Percentiles rank a stretch among this genome's conserved stretches.
These are phyloP conservation scores for Asclepias syriaca DNA, from an alignment of 257 asterid genomes.

Conservation along the genomic window DNA sequence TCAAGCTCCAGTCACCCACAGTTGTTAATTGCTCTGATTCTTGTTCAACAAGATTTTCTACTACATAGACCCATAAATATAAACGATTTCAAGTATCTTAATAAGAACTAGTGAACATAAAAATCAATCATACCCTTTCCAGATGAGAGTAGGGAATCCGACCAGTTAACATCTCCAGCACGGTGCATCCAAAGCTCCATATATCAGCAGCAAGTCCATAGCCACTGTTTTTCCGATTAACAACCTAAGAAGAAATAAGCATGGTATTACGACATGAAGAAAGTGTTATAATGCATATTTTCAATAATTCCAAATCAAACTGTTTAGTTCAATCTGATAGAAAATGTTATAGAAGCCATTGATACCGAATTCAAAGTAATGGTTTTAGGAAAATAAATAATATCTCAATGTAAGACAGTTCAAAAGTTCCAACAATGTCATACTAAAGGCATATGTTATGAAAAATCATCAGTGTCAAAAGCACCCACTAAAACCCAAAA, in stretches of 20 bases:
- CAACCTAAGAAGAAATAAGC: conserved; percentile 53
- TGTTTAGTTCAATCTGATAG: conserved; percentile 1
- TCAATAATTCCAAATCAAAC: neutral
- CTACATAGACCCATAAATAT: neutral
- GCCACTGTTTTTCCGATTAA: conserved; percentile 50
- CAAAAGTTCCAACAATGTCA: neutral
- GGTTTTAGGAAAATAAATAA: neutral
- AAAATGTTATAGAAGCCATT: neutral
- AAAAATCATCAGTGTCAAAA: neutral
- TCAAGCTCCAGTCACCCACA: neutral
- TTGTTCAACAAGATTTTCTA: neutral
- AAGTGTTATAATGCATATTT: neutral
- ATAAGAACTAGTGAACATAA: neutral
- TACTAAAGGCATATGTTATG: neutral
- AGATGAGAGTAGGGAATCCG: conserved; percentile 66
- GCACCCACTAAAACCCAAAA: neutral
- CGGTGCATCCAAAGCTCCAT: conserved; percentile 99
- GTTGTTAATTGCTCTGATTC: neutral
- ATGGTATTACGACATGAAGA: conserved; percentile 1
- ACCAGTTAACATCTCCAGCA: conserved; percentile 86
- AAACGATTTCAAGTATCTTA: neutral
- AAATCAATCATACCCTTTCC: conserved; percentile 47
- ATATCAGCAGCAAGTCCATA: conserved; percentile 94
- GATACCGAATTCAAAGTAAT: neutral
- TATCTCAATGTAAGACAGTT: neutral